Conservation (phyloP, 2,329 filamentous ascomycete genomes). For the Ceratocystis papillata region DNA sequence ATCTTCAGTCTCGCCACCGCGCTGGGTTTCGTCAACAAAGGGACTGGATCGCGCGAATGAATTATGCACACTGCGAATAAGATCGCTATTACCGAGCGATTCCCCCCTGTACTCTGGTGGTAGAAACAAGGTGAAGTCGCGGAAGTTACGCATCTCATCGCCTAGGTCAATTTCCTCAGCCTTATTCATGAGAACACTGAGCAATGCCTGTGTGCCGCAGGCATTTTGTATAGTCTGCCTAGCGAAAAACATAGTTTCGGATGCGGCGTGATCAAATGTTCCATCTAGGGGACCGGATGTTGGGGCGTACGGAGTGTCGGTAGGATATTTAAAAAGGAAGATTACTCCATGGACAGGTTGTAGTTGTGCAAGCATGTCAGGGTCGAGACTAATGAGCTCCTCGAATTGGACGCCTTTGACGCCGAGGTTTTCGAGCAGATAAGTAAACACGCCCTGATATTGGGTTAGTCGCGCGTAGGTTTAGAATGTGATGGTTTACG, state of each 20-base stretch:
- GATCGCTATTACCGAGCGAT: constrained; percentile 51
- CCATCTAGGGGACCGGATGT: constrained; percentile 65
- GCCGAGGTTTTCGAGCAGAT: constrained; percentile 80
- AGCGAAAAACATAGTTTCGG: constrained; percentile 80
- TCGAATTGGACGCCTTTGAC: constrained; percentile 94
- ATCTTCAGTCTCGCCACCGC: constrained; percentile 64
- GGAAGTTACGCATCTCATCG: constrained; percentile 59
- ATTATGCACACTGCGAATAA: constrained; percentile 74
- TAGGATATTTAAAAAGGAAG: constrained; percentile 96
- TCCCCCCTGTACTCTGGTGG: constrained; percentile 60
- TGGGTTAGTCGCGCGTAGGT: constrained; percentile 22
- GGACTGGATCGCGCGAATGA: constrained; percentile 80
- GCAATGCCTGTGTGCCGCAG: constrained; percentile 88
- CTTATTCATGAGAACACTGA: constrained; percentile 86
- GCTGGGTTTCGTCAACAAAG: constrained; percentile 82
- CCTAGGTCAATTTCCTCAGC: constrained; percentile 61
- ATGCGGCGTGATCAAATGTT: constrained; percentile 62
- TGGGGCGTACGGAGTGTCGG: constrained; percentile 50
- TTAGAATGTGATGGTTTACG: constrained; percentile 29
- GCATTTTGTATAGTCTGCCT: constrained; percentile 97
- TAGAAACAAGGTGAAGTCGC: constrained; percentile 77
- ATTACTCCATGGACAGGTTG: constrained; percentile 88
- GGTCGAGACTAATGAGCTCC: constrained; percentile 82
- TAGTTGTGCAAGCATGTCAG: constrained; percentile 57
- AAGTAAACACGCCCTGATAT: constrained; percentile 81